Conservation (phyloP, 176 grass and related monocot species). For the Alloteropsis semialata region DNA sequence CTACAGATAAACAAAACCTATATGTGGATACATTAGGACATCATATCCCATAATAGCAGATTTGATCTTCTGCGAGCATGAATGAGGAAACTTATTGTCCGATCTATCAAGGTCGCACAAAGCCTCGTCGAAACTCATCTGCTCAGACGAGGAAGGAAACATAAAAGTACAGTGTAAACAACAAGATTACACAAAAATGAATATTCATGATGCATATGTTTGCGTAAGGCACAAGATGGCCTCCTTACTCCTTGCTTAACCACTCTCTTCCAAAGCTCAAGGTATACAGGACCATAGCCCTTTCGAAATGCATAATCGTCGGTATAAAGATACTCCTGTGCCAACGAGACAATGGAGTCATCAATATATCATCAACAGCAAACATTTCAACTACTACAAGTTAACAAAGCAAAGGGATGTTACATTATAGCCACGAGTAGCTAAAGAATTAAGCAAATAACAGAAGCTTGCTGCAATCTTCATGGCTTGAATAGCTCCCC, state of each 20-base stretch:
- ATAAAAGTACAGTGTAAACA: background rate
- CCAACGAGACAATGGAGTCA: background rate
- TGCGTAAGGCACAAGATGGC: background rate
- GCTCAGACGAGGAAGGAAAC: background rate
- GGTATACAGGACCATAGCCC: background rate
- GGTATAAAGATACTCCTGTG: constrained; percentile 2
- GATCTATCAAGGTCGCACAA: too few relatives aligned
- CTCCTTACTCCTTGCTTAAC: constrained; percentile 2
- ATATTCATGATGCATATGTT: too few relatives aligned
- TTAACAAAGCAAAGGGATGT: background rate
- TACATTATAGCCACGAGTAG: background rate
- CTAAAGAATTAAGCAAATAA: constrained; percentile 1
- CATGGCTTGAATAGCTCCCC: background rate
- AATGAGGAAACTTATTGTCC: too few relatives aligned
- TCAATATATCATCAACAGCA: background rate
- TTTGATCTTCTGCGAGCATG: too few relatives aligned
- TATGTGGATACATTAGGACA: too few relatives aligned
- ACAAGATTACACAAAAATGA: background rate
- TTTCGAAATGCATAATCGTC: too few relatives aligned
- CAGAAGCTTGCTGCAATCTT: constrained; percentile 12
- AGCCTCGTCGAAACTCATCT: background rate
- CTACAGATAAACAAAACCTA: too few relatives aligned
- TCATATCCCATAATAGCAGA: too few relatives aligned
- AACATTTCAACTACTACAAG: background rate
- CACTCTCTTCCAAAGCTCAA: constrained; percentile 7